phyloP scores from a whole-genome alignment of 1,139 yeast genomes.

The Saccharomyces pastorianus region DNA sequence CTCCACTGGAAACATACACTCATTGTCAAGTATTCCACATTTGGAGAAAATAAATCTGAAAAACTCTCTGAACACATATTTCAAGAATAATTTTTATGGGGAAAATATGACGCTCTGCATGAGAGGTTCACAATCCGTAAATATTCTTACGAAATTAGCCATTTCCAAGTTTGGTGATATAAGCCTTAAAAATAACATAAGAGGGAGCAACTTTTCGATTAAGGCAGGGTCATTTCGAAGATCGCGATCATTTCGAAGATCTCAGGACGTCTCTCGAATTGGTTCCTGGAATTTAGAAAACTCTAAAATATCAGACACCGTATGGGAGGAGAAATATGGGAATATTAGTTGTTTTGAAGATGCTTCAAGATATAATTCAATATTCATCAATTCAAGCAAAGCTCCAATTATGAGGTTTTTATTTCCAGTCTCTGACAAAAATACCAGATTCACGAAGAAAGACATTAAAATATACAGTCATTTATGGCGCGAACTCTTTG shows the following conservation, averaged over 20 bases:
- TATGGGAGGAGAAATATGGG: constrained; percentile 18
- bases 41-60: constrained; percentile 43
- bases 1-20: constrained; percentile 60
- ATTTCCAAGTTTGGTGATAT: constrained; percentile 36
- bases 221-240: not conserved
- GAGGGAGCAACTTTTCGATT: not conserved
- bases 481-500: constrained; percentile 51
- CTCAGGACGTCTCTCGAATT: not conserved
- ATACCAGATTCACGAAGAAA: constrained; percentile 10
- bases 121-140: constrained; percentile 57
- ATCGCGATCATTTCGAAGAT: not conserved
- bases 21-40: constrained; percentile 48
- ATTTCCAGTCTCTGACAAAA: constrained; percentile 33
- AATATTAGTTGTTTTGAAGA: constrained; percentile 18
- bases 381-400: constrained; percentile 29
- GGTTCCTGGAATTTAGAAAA: not conserved
- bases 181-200: not conserved
- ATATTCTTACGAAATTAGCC: constrained; percentile 46
- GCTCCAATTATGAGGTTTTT: constrained; percentile 33
- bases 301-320: constrained; percentile 12
- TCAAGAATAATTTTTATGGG: constrained; percentile 41
- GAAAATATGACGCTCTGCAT: constrained; percentile 52
- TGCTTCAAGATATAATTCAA: constrained; percentile 13
- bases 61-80: constrained; percentile 45
- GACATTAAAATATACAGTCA: constrained; percentile 30